Conservation (phyloP, 805 yeast genomes). For the Kazachstania kunashirensis region DNA sequence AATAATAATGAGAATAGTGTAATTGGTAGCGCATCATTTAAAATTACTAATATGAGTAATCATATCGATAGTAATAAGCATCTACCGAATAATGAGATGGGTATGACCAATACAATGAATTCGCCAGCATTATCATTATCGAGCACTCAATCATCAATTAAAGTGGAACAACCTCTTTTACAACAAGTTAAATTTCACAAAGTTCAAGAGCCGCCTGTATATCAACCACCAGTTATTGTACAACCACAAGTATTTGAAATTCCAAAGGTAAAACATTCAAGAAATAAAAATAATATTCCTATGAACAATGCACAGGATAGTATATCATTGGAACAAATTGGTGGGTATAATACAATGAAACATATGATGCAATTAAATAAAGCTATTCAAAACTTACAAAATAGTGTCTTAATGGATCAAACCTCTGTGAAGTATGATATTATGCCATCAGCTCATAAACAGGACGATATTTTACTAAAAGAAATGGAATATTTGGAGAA, state of each 20-base stretch:
- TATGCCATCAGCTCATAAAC: constrained; percentile 12
- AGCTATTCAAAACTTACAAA: not conserved
- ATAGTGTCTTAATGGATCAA: constrained; percentile 1
- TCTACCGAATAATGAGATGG: no score
- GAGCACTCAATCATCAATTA: no score
- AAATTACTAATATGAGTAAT: no score
- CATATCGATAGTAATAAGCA: no score
- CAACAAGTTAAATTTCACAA: not conserved
- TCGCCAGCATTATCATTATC: no score
- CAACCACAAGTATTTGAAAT: not conserved
- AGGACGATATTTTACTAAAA: constrained; percentile 14
- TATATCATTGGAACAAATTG: constrained; percentile 11
- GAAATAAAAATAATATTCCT: not conserved
- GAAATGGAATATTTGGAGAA: constrained; percentile 16
- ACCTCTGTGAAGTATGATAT: constrained; percentile 8
- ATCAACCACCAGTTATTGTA: not conserved
- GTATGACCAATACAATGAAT: no score
- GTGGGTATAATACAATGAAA: constrained; percentile 10
- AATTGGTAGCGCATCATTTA: no score
- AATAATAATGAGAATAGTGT: no score
- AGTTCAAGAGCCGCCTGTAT: not conserved
- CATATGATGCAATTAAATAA: not conserved
- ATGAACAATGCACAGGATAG: constrained; percentile 3
- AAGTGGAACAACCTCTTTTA: constrained; percentile 1
- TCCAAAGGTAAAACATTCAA: not conserved